Conservation (phyloP, 106 monocot genomes). For the Platanthera guangdongensis region DNA sequence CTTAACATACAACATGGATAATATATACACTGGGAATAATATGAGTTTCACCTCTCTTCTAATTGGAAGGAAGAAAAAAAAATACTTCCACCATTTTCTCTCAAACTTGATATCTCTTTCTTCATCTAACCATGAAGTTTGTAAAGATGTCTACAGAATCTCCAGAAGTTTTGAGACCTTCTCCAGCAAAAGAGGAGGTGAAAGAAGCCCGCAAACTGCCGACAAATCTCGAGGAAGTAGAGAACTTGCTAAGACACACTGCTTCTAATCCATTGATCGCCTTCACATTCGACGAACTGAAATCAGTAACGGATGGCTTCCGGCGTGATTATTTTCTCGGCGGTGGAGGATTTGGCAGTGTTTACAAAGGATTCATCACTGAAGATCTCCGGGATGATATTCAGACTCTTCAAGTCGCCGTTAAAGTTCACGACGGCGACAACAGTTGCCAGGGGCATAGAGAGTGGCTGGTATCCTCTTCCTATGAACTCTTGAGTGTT, state of each 20-base stretch:
- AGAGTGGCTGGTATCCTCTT: conserved; percentile 21
- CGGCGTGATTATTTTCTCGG: conserved; percentile 29
- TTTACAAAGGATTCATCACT: conserved; percentile 34
- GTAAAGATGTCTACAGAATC: conserved; percentile 6
- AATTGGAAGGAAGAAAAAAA: no score
- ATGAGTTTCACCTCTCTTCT: no score
- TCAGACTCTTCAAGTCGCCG: conserved; percentile 12
- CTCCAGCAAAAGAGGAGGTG: not conserved
- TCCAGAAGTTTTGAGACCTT: conserved; percentile 5
- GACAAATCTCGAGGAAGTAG: conserved; percentile 27
- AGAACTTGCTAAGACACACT: conserved; percentile 14
- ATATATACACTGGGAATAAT: no score
- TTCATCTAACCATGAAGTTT: not conserved
- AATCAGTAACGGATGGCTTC: conserved; percentile 29
- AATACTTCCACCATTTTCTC: no score
- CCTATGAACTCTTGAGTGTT: not conserved
- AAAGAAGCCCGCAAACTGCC: conserved; percentile 13
- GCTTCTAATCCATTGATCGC: conserved; percentile 12
- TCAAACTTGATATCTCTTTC: not conserved
- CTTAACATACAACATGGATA: no score
- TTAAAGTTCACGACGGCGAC: conserved; percentile 17
- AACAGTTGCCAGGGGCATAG: conserved; percentile 23
- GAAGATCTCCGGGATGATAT: conserved; percentile 9
- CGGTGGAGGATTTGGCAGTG: conserved; percentile 39
- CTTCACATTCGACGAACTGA: conserved; percentile 32